Percentiles rank a stretch among this genome's conserved stretches.
Evolutionary conservation across 768 basidiomycete genomes (phyloP).

Genomic region (Flagelloscypha sp.): DNA sequence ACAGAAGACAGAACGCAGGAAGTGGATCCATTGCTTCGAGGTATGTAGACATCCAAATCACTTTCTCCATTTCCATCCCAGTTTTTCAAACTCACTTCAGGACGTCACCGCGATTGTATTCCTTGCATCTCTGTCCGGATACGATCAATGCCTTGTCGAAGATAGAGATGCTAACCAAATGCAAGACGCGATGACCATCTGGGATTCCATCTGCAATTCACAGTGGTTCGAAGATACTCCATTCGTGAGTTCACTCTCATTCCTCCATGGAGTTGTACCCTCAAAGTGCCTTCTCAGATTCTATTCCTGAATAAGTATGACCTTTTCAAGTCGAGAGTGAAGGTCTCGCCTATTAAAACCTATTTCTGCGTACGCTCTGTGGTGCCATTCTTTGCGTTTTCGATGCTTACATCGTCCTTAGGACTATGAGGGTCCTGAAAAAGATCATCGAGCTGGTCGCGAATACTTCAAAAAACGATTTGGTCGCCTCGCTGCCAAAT

Average conservation of each 20-base stretch:
- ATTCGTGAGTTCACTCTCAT: too few relatives aligned
- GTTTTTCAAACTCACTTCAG: too few relatives aligned
- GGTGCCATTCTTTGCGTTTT: conserved; percentile 1
- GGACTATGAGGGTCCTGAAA: conserved; percentile 79
- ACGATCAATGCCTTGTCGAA: conserved; percentile 90
- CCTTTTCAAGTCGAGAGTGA: conserved; percentile 79
- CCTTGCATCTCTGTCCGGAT: conserved; percentile 84
- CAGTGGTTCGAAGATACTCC: conserved; percentile 96
- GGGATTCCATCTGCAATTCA: conserved; percentile 96
- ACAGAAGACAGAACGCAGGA: conserved; percentile 87
- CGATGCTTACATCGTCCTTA: conserved; percentile 20
- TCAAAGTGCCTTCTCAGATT: conserved; percentile 46
- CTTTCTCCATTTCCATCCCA: too few relatives aligned
- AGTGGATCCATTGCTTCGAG: conserved; percentile 95
- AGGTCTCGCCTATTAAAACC: conserved; percentile 73
- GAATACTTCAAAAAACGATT: conserved; percentile 91
- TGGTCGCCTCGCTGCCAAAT: conserved; percentile 72
- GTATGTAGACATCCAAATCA: too few relatives aligned
- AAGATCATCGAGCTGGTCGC: conserved; percentile 65
- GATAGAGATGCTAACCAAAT: conserved; percentile 86
- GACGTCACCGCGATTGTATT: conserved; percentile 92
- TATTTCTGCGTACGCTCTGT: conserved; percentile 86
- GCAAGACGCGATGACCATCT: conserved; percentile 97
- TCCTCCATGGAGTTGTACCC: too few relatives aligned
- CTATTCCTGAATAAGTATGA: conserved; percentile 95